Evolutionary conservation across 2,329 filamentous ascomycete genomes (phyloP), one percentile per base, ranked within the genome.

Genomic region (Neurospora crassa): DNA sequence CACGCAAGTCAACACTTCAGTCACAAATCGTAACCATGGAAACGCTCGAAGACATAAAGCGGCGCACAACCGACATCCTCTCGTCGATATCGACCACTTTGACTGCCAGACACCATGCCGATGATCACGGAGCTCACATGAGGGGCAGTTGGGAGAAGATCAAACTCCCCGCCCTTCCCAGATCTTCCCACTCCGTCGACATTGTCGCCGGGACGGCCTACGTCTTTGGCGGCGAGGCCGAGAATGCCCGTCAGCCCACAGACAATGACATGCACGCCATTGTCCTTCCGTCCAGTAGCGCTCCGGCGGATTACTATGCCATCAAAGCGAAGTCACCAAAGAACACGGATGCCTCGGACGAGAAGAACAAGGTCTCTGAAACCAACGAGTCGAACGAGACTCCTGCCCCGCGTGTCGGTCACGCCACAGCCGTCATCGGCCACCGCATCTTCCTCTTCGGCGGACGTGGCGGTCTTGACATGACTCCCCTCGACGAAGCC

Each of bases 361-460:
- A 37, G 11, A 69, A 72, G 14, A 43, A 42, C 34, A 63, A 68
- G 4, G 8, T 41, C n/a, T 42, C 67, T 10, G 68, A 53, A 4
- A 47, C 42, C 5, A 67, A 70, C 72, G 10, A 68, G 2, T 76
- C 83, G 1, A 81, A 80, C 40, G 78, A 84, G 41, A 84, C 91
- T 0, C 92, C 93, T 0, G 80, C 84, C 1, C 85, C 92, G 2
- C 88, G 93, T 24, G 88, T 94, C 2, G 93, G 93, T 24, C 88
- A 93, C 75, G 90, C 92, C 42, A 88, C 90, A 0, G 87, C 90
- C 14, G 85, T 89, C 1, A 87, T 96, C 71, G 86, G 89, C 71
- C 85, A 86, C 67, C 89, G 89, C 29, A 89, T 96, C 76, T 95
- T 95, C 80, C 74, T 96, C 59, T 97, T 94, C 80, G 93, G 92